Conservation (phyloP, 2,329 filamentous ascomycete species). For the Tympanopsis confertula region DNA sequence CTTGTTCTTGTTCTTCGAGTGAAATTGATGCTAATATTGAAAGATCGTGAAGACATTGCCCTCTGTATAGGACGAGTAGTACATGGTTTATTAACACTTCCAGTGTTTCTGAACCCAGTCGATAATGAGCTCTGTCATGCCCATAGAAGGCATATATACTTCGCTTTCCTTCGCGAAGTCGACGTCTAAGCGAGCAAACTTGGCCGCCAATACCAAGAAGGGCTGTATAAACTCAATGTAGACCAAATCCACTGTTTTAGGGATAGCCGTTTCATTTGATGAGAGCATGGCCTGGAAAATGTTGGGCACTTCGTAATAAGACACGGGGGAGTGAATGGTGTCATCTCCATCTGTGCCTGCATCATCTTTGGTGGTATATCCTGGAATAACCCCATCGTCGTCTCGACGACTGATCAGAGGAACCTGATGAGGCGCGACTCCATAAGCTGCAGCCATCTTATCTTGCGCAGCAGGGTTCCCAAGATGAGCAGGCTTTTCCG, state of each 20-base stretch:
- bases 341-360: slow-evolving; percentile 78
- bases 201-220: slow-evolving; percentile 67
- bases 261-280: slow-evolving; percentile 32
- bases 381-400: slow-evolving; percentile 35
- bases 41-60: no score
- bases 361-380: slow-evolving; percentile 86
- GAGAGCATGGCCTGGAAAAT: slow-evolving; percentile 61
- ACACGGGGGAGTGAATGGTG: slow-evolving; percentile 65
- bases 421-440: slow-evolving; percentile 18
- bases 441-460: neutral
- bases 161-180: neutral
- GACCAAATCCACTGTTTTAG: slow-evolving; percentile 71
- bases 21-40: no score
- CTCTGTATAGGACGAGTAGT: no score
- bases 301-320: slow-evolving; percentile 71
- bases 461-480: neutral
- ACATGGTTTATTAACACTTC: no score
- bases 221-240: slow-evolving; percentile 86
- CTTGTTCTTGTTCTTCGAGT: no score
- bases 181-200: slow-evolving; percentile 20
- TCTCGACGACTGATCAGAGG: slow-evolving; percentile 25
- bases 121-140: slow-evolving; percentile 43
- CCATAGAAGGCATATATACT: slow-evolving; percentile 9
- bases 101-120: slow-evolving; percentile 47
- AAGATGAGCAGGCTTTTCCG: slow-evolving; percentile 20